These are phyloP conservation scores for Daldinia vernicosa DNA, from an alignment of 495 filamentous ascomycete genomes.

Conservation along the genomic window DNA sequence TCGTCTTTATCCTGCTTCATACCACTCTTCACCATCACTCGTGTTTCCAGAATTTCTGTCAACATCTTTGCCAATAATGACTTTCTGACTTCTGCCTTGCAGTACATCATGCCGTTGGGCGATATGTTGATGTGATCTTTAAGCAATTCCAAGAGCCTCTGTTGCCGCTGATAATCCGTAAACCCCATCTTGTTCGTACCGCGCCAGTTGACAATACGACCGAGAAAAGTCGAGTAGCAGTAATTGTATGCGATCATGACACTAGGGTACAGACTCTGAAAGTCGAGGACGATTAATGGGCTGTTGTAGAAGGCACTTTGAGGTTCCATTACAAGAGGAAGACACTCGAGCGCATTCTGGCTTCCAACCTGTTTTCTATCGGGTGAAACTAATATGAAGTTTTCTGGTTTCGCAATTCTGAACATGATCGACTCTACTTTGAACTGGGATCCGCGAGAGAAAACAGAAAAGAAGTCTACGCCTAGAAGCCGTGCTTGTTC, in stretches of 20 bases:
- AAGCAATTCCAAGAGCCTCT: slow-evolving; percentile 77
- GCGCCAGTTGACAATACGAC: slow-evolving; percentile 83
- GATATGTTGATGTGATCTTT: slow-evolving; percentile 91
- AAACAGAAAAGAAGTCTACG: slow-evolving; percentile 95
- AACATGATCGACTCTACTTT: slow-evolving; percentile 99
- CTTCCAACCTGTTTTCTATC: slow-evolving; percentile 89
- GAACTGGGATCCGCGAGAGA: slow-evolving; percentile 93
- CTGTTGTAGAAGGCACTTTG: slow-evolving; percentile 94
- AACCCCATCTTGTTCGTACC: slow-evolving; percentile 97
- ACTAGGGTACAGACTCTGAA: slow-evolving; percentile 95
- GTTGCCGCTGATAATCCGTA: slow-evolving; percentile 78
- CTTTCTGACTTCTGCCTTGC: slow-evolving; percentile 83
- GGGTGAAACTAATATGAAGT: slow-evolving; percentile 88
- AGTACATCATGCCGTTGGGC: slow-evolving; percentile 96
- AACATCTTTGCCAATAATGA: slow-evolving; percentile 96
- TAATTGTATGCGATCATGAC: slow-evolving; percentile 99
- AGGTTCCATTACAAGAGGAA: slow-evolving; percentile 97
- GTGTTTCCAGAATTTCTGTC: slow-evolving; percentile 92
- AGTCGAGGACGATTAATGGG: slow-evolving; percentile 90
- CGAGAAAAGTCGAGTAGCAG: slow-evolving; percentile 97
- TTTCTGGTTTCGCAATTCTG: slow-evolving; percentile 96
- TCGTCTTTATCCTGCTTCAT: slow-evolving; percentile 97
- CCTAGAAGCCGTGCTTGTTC: slow-evolving; percentile 94
- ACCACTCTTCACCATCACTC: slow-evolving; percentile 97
- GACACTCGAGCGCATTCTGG: slow-evolving; percentile 94